Evolutionary conservation across 2,329 filamentous ascomycete genomes (phyloP).

Genomic region (Verticillium dahliae): DNA sequence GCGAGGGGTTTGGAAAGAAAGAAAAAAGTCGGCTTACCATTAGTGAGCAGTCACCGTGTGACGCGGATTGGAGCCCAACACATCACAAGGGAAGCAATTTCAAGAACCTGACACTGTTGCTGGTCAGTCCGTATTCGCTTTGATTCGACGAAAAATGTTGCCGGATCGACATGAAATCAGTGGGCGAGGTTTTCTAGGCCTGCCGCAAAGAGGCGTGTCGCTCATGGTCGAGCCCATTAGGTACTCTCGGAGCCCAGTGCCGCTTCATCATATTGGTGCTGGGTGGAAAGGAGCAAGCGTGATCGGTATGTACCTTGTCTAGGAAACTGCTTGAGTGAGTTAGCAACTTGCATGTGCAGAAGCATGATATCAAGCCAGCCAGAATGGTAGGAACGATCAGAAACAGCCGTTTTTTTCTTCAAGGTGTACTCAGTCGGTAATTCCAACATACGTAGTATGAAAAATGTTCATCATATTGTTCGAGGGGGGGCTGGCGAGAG

Average conservation of each 20-base stretch:
- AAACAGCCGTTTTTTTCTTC: conserved; percentile 83
- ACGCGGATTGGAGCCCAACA: neutral
- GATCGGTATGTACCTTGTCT: conserved; percentile 14
- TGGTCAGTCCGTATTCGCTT: neutral
- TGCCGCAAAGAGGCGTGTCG: conserved; percentile 89
- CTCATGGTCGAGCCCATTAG: conserved; percentile 53
- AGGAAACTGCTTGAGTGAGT: conserved; percentile 17
- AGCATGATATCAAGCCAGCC: neutral
- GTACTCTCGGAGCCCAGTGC: conserved; percentile 91
- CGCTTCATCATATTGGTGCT: conserved; percentile 65
- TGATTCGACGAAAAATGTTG: neutral
- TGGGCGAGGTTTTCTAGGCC: conserved; percentile 99
- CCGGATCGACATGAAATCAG: conserved; percentile 49
- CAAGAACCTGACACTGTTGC: neutral
- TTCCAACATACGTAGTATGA: conserved; percentile 72
- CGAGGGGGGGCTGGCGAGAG: neutral
- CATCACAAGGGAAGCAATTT: neutral
- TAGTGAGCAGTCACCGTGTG: neutral
- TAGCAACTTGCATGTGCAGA: conserved; percentile 18
- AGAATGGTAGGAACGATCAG: conserved; percentile 49
- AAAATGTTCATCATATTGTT: conserved; percentile 54
- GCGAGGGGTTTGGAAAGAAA: conserved; percentile 8
- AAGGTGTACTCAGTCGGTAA: conserved; percentile 84
- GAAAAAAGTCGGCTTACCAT: conserved; percentile 7
- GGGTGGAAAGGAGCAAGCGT: conserved; percentile 10